Evolutionary conservation across 2,329 filamentous ascomycete genomes (phyloP).

Genomic region (Aspergillus vadensis): DNA sequence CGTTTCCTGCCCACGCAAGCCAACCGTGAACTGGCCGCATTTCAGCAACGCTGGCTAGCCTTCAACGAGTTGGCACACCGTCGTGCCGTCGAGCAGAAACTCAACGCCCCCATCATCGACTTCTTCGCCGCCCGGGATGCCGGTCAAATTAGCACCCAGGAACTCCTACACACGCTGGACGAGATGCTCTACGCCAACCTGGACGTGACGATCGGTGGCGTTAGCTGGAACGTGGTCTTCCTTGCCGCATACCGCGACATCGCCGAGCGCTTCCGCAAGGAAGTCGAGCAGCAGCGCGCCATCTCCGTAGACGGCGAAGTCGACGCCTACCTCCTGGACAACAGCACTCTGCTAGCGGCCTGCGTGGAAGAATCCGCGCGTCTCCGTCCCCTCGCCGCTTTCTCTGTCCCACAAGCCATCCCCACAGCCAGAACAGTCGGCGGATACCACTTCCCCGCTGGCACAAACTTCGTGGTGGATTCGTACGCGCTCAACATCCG

Average conservation of each 20-base stretch:
- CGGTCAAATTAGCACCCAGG: slow-evolving; percentile 27
- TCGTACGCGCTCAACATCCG: slow-evolving; percentile 47
- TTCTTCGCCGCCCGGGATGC: slow-evolving; percentile 15
- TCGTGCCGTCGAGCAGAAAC: neutral
- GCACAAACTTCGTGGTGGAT: slow-evolving; percentile 48
- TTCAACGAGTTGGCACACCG: slow-evolving; percentile 37
- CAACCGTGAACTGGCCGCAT: slow-evolving; percentile 30
- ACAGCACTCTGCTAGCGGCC: slow-evolving; percentile 31
- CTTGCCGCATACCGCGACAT: slow-evolving; percentile 40
- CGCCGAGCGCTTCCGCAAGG: slow-evolving; percentile 32
- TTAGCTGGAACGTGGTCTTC: slow-evolving; percentile 50
- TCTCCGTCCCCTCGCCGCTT: slow-evolving; percentile 44
- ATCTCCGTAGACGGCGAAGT: slow-evolving; percentile 20
- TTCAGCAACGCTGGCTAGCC: slow-evolving; percentile 32
- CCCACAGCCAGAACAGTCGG: slow-evolving; percentile 38
- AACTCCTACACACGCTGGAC: slow-evolving; percentile 49
- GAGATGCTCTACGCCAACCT: slow-evolving; percentile 53
- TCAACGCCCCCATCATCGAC: slow-evolving; percentile 11
- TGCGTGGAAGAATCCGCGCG: slow-evolving; percentile 47
- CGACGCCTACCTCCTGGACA: slow-evolving; percentile 29
- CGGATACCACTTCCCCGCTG: slow-evolving; percentile 41
- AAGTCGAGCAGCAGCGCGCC: neutral
- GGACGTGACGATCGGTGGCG: slow-evolving; percentile 48
- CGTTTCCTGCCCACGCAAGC: slow-evolving; percentile 18
- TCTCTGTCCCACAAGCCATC: slow-evolving; percentile 45